Evolutionary conservation across 345 rosid species (phyloP), one percentile per base, ranked within the genome.

Genomic region (Conringia planisiliqua): DNA sequence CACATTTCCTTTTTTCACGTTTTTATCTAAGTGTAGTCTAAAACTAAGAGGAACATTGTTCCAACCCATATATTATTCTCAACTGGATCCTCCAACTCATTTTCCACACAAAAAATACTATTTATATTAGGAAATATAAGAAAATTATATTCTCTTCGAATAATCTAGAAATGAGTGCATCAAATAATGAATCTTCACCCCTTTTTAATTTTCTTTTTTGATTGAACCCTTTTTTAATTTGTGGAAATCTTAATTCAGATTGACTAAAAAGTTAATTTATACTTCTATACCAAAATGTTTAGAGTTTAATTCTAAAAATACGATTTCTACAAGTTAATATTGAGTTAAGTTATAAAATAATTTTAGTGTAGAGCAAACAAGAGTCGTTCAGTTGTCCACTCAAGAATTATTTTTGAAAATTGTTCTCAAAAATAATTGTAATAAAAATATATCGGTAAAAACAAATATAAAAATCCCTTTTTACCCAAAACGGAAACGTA

Each of bases 111-210:
- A 30, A 30, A 33, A 24, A 52, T 7, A 57, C 0, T 32, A 10
- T 32, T 32, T 32, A 7, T 13, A 39, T 39, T 39, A 58, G 26
- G 14, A 58, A 30, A 33, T 33, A 61, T 36, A 5, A 5, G 17
- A 20, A 30, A 44, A 27, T 5, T 33, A 48, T 66, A 48, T 48
- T 48, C 24, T 50, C 4, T 35, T 59, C 11, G 36, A 43, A 33
- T 58, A 71, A 50, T 30, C n/a, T 70, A 57, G 14, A 57, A 44
- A 70, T 36, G 50, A 22, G 26, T 56, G 68, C 27, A 33, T 24
- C 59, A 72, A 39, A 29, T n/a, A 47, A 24, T 47, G 10, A 48
- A 61, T 71, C 44, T 36, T 46, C 7, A n/a, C 6, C 30, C 4
- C 7, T 30, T 30, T 55, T 27, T 12, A 20, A 33, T n/a, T n/a